These are phyloP conservation scores for Citrus reticulata DNA, from an alignment of 345 rosid genomes.

Conservation along the genomic window DNA sequence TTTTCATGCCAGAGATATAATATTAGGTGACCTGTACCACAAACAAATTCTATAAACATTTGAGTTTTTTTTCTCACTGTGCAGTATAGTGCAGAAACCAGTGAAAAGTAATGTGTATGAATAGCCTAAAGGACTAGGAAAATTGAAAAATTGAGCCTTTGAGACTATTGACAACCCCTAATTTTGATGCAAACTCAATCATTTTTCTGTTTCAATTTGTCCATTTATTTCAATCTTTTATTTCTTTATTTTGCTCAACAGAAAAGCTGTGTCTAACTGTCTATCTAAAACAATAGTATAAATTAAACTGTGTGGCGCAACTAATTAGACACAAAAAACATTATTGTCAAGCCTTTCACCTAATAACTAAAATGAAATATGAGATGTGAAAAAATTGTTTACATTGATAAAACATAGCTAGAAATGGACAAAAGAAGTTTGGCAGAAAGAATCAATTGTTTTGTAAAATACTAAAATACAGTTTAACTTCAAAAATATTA, in stretches of 20 bases:
- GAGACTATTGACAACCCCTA: background rate
- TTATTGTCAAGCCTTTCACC: background rate
- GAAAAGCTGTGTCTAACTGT: background rate
- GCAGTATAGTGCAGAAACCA: background rate
- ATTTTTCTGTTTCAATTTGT: background rate
- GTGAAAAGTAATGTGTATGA: background rate
- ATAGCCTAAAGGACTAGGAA: background rate
- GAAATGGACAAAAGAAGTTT: background rate
- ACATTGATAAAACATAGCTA: background rate
- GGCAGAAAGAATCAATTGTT: background rate
- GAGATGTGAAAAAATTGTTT: background rate
- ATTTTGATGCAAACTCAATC: background rate
- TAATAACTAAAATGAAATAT: background rate
- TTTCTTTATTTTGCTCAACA: background rate
- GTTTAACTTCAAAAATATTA: background rate
- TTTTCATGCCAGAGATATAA: background rate
- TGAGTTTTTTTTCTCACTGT: background rate
- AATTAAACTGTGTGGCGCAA: background rate
- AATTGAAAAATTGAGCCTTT: background rate
- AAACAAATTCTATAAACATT: background rate
- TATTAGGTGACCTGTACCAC: background rate
- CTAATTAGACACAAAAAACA: background rate
- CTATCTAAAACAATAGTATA: background rate
- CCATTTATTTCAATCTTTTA: background rate
- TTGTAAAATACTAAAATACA: background rate